These are phyloP conservation scores for Vigna nakashimae DNA, from an alignment of 306 rosid genomes.

Conservation along the genomic window DNA sequence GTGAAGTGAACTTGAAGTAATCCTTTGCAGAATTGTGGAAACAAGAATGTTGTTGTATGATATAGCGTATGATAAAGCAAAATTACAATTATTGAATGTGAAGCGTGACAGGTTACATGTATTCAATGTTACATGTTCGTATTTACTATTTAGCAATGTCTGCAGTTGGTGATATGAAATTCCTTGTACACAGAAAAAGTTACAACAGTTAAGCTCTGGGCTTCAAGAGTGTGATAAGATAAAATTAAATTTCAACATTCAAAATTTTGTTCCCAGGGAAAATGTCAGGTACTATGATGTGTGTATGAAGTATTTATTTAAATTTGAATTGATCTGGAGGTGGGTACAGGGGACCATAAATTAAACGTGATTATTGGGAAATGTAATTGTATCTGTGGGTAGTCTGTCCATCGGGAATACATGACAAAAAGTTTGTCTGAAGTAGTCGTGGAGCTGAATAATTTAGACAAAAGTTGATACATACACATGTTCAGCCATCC, in stretches of 20 bases:
- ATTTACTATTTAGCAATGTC: conserved; percentile 39
- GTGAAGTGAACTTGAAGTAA: conserved; percentile 39
- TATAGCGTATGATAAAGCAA: conserved; percentile 72
- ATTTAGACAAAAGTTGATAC: neutral
- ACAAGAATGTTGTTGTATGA: conserved; percentile 59
- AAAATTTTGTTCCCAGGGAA: conserved; percentile 51
- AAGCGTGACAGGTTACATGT: conserved; percentile 75
- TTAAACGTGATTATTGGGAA: neutral
- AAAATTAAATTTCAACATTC: conserved; percentile 52
- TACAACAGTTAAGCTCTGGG: conserved; percentile 61
- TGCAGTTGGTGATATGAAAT: conserved; percentile 43
- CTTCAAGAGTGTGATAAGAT: conserved; percentile 69
- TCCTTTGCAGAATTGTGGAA: conserved; percentile 67
- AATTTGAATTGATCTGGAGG: conserved; percentile 33
- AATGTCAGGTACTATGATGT: conserved; percentile 58
- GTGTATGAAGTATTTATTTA: neutral
- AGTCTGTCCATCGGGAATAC: too few species aligned
- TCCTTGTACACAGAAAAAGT: conserved; percentile 64
- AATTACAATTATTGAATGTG: conserved; percentile 64
- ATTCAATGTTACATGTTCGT: conserved; percentile 39
- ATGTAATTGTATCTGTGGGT: too few species aligned
- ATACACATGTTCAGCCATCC: neutral
- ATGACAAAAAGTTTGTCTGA: neutral
- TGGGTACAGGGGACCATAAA: neutral
- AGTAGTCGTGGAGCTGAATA: neutral